Base-by-base conservation (phyloP, 352 stramenopile species). In the Phytophthora pseudosyringae region DNA sequence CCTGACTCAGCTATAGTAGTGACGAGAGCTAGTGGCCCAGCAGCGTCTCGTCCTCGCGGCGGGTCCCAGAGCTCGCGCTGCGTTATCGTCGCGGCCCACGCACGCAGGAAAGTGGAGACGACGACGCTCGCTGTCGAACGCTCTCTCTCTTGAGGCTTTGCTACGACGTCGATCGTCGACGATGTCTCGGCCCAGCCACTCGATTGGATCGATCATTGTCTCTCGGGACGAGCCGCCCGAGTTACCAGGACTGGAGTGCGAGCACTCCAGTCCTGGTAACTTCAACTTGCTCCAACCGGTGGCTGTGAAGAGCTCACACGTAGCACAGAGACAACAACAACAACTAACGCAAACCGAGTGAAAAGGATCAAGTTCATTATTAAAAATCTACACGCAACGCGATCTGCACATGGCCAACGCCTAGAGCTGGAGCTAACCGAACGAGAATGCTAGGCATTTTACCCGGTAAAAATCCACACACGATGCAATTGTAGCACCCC, bases 241-340 rank as follows among this genome's bases (percentile, higher is more conserved):
- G n/a, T n/a, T n/a, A n/a, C n/a, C n/a, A n/a, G n/a, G n/a, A n/a
- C n/a, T n/a, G n/a, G n/a, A n/a, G n/a, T n/a, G n/a, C n/a, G n/a
- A 59, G 41, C 28, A 40, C 29, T 28, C 49, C 25, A 33, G 25
- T 18, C 3, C 16, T 31, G 21, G 21, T 11, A 57, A 47, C 55
- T 66, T 63, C 57, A 67, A 63, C 58, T 44, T 59, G 9, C 11
- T 50, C 21, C 51, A 66, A 56, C 25, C 39, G 65, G 6, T 59
- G 39, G 31, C 31, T 35, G 10, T 3, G 15, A 43, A 43, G 16
- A 5, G 13, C 12, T 43, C 15, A 18, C 38, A 7, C n/a, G 21
- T 21, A 21, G 21, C 21, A 21, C 46, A 41, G 11, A 15, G 21
- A 15, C 39, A 44, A 43, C 26, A 32, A 59, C 41, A 26, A 32